Evolutionary conservation across 2,329 filamentous ascomycete genomes (phyloP), one percentile per base, ranked within the genome.

Genomic region (Pseudogymnoascus sp.): DNA sequence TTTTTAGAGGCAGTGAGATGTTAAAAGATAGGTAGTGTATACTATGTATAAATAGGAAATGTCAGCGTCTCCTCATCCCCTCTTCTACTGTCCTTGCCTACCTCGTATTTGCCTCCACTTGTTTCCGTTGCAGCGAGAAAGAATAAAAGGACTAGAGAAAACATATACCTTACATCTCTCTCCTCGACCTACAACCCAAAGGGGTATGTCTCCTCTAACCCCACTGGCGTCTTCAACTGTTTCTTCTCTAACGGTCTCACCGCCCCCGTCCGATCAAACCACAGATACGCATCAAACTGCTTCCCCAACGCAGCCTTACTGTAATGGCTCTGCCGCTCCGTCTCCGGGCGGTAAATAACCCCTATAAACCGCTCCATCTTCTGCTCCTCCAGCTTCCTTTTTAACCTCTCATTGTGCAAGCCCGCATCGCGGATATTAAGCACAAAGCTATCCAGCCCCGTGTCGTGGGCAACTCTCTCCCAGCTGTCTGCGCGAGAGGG

Each of bases 291-390:
- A 31, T 63, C 59, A 33, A 61, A 63, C 26, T 61, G 62, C 24
- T 61, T 40, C 22, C 38, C 59, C 41, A 63, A 12, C 11, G 61
- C 53, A 4, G 24, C 59, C 46, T 5, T 46, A 11, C 28, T 53
- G 11, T 64, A 61, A 62, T 61, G 62, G 3, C 40, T 61, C 43
- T 62, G 46, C 24, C 24, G 8, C 46, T 53, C 62, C 19, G 43
- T 59, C 12, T 64, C 59, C 24, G 70, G 70, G 3, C 76, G 72
- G 67, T 83, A 83, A 35, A 83, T 79, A 11, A 83, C 81, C 0
- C 80, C 81, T 50, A 83, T 83, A 65, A 82, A 82, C 10, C 81
- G 73, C 71, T 83, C 75, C n/a, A 82, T 69, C 53, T 75, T 70
- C 68, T 75, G 75, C 40, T 71, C 70, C 53, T 67, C 69, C 56